Base-by-base conservation (phyloP, 768 basidiomycete genomes). In the Mycena filopes region DNA sequence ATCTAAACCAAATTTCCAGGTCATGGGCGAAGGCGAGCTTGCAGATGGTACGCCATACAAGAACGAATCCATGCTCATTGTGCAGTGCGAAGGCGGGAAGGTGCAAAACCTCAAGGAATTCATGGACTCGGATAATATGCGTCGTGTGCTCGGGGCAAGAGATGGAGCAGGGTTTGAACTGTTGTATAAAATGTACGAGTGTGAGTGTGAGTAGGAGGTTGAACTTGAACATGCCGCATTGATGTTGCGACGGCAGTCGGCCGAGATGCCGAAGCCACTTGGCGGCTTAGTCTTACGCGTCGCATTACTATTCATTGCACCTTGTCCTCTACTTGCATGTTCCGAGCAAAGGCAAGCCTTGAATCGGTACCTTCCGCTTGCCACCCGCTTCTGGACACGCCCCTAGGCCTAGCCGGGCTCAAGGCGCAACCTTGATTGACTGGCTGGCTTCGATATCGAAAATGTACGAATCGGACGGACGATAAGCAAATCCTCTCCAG, bases 341-440 rank as follows among this genome's bases (percentile, higher is more conserved):
- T 26, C 42, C 28, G 42, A 26, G 20, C n/a, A 38, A 43, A 36
- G 4, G 20, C 4, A 20, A 25, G 47, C 31, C 40, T 36, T 29
- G 26, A 41, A n/a, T 28, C 40, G 25, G 28, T 16, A 13, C 41
- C 41, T 15, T 12, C 18, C 13, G 3, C 11, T 9, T 48, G 33
- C 21, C 18, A 42, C 28, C 53, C n/a, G 31, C 21, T 31, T 60
- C 50, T 21, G 59, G 29, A 51, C 20, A 20, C n/a, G 36, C 36
- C 21, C 43, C 23, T 47, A 15, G 60, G 53, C 16, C 45, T 38
- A 2, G 21, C 45, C 21, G 49, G 21, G 15, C 41, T 21, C 40
- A 23, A 9, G 43, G 26, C n/a, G 41, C 20, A 62, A 63, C 25
- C 54, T 63, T 63, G 47, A 63, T 63, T 55, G 61, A 56, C 62